Conservation (phyloP, 1,284 basidiomycete species). For the Volvariella surrecta region DNA sequence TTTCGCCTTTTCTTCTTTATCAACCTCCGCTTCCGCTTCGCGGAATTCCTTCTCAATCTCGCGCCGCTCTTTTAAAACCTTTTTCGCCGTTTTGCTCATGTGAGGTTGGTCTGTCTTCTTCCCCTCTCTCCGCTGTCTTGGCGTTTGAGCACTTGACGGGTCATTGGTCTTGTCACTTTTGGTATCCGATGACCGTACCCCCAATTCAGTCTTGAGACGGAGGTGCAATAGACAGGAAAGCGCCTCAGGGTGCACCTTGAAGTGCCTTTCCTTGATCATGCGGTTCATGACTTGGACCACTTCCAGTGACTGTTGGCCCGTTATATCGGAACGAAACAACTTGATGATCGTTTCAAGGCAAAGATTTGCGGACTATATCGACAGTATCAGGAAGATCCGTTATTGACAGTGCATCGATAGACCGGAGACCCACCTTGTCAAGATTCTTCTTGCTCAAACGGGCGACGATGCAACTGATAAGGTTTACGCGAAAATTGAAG, state of each 20-base stretch:
- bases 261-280: slow-evolving; percentile 93
- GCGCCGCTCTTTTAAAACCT: slow-evolving; percentile 73
- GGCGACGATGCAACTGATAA: slow-evolving; percentile 84
- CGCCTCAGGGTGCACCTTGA: slow-evolving; percentile 85
- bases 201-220: slow-evolving; percentile 84
- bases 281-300: slow-evolving; percentile 87
- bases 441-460: slow-evolving; percentile 81
- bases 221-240: slow-evolving; percentile 82
- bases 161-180: slow-evolving; percentile 48
- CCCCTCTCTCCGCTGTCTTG: slow-evolving; percentile 46
- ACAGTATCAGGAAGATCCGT: background rate
- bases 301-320: slow-evolving; percentile 80
- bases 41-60: slow-evolving; percentile 85
- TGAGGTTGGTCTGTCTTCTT: slow-evolving; percentile 59
- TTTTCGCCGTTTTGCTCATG: slow-evolving; percentile 83
- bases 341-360: slow-evolving; percentile 76
- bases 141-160: slow-evolving; percentile 33
- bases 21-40: slow-evolving; percentile 92
- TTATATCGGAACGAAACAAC: slow-evolving; percentile 76
- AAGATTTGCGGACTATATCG: slow-evolving; percentile 60
- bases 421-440: slow-evolving; percentile 60
- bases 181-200: slow-evolving; percentile 66
- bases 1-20: slow-evolving; percentile 82
- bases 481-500: slow-evolving; percentile 95
- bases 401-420: background rate